Conservation (phyloP, 2,329 filamentous ascomycete species). For the Fonsecaea multimorphosa region DNA sequence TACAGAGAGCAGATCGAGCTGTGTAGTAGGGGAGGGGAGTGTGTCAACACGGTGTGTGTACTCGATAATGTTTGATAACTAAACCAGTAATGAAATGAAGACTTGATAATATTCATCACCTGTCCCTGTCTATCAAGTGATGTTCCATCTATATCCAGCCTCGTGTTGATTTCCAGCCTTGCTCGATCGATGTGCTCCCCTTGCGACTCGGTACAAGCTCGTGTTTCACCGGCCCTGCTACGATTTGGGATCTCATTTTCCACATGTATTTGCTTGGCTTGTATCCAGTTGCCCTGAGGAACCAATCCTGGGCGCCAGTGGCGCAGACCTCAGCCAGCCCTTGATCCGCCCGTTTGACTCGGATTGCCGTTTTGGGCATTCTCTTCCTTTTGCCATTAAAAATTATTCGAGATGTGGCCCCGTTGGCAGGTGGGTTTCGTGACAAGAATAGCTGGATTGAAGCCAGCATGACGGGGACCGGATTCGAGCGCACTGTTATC, state of each 20-base stretch:
- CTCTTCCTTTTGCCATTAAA: neutral
- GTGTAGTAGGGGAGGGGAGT: neutral
- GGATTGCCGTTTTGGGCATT: neutral
- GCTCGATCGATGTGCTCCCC: neutral
- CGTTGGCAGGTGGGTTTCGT: too few relatives aligned
- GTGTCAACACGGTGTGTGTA: neutral
- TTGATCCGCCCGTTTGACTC: neutral
- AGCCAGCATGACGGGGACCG: neutral
- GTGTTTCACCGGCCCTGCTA: neutral
- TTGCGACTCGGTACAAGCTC: neutral
- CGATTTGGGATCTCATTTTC: neutral
- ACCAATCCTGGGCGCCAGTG: conserved; percentile 4
- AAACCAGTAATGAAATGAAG: neutral
- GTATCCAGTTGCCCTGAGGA: neutral
- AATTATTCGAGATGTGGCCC: neutral
- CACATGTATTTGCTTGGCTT: neutral
- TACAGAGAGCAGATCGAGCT: neutral
- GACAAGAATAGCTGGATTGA: too few relatives aligned
- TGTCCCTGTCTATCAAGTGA: too few relatives aligned
- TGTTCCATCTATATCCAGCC: neutral
- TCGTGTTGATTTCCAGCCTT: neutral
- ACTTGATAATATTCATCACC: neutral
- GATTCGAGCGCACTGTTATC: neutral
- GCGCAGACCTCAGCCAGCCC: conserved; percentile 11
- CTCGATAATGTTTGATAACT: conserved; percentile 15